A percentile compares a stretch with the other conserved stretches of the same genome.
Conservation (phyloP, 2,329 filamentous ascomycete species). For the Juglanconis sp. region DNA sequence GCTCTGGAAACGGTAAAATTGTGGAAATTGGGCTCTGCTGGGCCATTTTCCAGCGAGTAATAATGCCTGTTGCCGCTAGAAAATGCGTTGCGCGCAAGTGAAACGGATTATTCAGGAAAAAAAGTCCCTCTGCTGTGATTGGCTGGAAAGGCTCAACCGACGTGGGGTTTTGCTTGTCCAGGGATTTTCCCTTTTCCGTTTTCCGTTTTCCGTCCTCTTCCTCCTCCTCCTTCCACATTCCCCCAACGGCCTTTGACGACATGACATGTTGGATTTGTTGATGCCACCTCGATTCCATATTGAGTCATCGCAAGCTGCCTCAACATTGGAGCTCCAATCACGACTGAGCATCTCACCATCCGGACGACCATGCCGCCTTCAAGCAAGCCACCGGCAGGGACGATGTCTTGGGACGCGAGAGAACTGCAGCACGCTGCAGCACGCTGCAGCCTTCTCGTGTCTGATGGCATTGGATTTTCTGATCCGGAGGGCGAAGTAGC, state of each 20-base stretch:
- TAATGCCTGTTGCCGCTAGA: slow-evolving; percentile 15
- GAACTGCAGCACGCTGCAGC: no score
- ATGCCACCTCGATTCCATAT: no score
- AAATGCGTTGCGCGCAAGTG: neutral
- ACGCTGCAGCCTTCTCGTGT: neutral
- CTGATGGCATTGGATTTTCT: neutral
- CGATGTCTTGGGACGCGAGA: no score
- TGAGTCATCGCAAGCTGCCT: no score
- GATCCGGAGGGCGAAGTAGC: neutral
- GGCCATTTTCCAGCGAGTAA: slow-evolving; percentile 17
- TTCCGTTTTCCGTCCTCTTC: neutral
- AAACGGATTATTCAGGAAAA: slow-evolving; percentile 17
- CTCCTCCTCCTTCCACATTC: neutral
- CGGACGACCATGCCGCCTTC: neutral
- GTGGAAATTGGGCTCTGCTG: neutral
- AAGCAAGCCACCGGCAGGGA: no score
- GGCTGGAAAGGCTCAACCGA: slow-evolving; percentile 29
- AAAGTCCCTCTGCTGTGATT: slow-evolving; percentile 30
- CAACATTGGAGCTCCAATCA: neutral
- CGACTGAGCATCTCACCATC: neutral
- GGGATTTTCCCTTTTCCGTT: neutral
- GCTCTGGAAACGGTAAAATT: slow-evolving; percentile 10
- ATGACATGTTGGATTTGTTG: neutral
- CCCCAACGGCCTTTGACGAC: slow-evolving; percentile 1
- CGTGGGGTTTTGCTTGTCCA: slow-evolving; percentile 14